phyloP scores from a whole-genome alignment of 2,329 filamentous ascomycete species.

The Lachnellula cervina region DNA sequence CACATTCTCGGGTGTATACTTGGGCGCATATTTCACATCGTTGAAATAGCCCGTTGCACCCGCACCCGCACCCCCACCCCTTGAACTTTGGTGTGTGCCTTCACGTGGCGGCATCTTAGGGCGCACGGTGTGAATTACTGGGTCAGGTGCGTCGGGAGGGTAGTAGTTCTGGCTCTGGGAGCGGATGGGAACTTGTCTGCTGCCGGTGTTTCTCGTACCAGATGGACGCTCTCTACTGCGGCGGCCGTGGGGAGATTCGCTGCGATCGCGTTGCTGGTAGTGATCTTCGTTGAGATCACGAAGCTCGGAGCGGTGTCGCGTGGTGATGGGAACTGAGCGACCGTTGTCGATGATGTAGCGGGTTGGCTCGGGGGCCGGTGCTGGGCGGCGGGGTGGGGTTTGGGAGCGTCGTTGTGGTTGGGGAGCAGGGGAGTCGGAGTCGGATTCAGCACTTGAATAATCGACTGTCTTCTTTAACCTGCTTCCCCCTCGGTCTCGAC shows the following conservation, averaged over 20 bases:
- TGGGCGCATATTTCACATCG: constrained; percentile 12
- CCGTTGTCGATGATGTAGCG: constrained; percentile 25
- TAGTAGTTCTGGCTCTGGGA: constrained; percentile 16
- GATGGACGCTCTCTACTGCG: constrained; percentile 17
- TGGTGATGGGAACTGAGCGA: constrained; percentile 16
- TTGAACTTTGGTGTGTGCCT: not conserved
- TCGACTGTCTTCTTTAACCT: constrained; percentile 19
- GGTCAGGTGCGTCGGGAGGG: constrained; percentile 13
- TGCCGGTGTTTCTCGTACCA: constrained; percentile 4
- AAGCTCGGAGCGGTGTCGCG: constrained; percentile 18
- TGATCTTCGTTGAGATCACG: constrained; percentile 14
- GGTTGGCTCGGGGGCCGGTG: constrained; percentile 10
- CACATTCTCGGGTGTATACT: constrained; percentile 9
- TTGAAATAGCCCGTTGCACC: constrained; percentile 2
- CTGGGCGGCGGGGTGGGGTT: constrained; percentile 5
- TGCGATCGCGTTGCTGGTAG: constrained; percentile 19
- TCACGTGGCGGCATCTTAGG: constrained; percentile 18
- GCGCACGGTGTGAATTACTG: constrained; percentile 12
- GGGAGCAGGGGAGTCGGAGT: constrained; percentile 15
- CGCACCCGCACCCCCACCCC: constrained; percentile 2
- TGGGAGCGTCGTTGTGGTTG: constrained; percentile 15
- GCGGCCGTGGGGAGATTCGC: constrained; percentile 18
- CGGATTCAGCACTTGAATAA: constrained; percentile 17
- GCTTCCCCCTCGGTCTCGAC: constrained; percentile 19
- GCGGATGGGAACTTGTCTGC: constrained; percentile 2